These are phyloP conservation scores for Heritiera littoralis DNA, from an alignment of 345 rosid genomes.

Conservation along the genomic window DNA sequence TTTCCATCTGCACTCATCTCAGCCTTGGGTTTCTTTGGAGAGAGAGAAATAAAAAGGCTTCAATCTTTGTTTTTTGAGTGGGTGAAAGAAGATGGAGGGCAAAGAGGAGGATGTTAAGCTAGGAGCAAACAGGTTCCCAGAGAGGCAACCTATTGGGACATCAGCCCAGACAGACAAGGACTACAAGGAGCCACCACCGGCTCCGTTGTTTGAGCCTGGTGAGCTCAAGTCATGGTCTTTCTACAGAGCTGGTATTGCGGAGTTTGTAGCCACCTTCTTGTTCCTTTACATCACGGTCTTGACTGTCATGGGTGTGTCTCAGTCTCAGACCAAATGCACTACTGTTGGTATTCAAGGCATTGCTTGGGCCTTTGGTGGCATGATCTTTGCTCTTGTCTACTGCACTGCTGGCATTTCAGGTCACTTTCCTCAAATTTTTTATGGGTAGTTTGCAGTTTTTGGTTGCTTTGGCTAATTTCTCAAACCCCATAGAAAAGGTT, in stretches of 20 bases:
- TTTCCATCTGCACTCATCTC: neutral
- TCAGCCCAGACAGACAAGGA: conserved; percentile 58
- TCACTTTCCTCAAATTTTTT: conserved; percentile 7
- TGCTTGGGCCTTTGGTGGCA: conserved; percentile 83
- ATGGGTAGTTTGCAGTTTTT: neutral
- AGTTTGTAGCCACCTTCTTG: conserved; percentile 64
- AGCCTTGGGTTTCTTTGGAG: neutral
- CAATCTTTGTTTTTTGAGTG: neutral
- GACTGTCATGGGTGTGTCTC: conserved; percentile 70
- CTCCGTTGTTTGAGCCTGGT: conserved; percentile 63
- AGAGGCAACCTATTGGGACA: conserved; percentile 69
- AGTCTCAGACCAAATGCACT: conserved; percentile 38
- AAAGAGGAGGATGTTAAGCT: conserved; percentile 70
- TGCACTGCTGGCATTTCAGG: conserved; percentile 85
- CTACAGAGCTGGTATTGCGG: conserved; percentile 73
- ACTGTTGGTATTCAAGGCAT: conserved; percentile 74
- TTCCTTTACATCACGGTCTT: conserved; percentile 64
- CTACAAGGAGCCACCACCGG: conserved; percentile 64
- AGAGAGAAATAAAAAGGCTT: neutral
- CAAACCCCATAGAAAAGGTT: neutral
- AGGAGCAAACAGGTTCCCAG: conserved; percentile 68
- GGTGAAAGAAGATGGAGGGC: conserved; percentile 49
- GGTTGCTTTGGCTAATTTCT: neutral
- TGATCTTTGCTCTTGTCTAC: conserved; percentile 82
- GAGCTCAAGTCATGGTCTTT: conserved; percentile 72